These are phyloP conservation scores for Babesia ovis DNA, from an alignment of 169 alveolate genomes.

Conservation along the genomic window DNA sequence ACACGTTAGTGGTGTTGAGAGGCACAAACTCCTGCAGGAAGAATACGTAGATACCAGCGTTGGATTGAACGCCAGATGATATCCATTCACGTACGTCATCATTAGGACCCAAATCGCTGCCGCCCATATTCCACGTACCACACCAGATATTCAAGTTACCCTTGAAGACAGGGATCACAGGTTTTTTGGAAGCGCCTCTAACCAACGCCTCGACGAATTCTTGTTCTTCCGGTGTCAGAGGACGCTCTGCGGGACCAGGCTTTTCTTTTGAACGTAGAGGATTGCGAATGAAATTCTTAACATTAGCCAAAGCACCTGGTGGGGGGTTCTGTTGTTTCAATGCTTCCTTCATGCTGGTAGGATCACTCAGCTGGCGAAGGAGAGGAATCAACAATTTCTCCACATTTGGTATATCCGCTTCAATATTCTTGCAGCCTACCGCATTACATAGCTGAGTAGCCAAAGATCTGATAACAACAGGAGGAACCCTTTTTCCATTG, in stretches of 20 bases:
- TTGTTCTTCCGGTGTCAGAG: no score
- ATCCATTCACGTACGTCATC: conserved; percentile 73
- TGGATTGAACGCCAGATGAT: conserved; percentile 29
- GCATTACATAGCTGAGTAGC: background rate
- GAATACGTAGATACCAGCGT: conserved; percentile 71
- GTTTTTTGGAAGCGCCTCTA: no score
- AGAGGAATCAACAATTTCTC: background rate
- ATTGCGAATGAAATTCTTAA: background rate
- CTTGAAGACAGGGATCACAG: no score
- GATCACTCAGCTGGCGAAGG: background rate
- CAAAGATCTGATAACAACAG: background rate
- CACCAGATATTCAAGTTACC: conserved; percentile 68
- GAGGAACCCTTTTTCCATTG: background rate
- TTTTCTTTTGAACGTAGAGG: no score
- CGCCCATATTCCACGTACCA: conserved; percentile 79
- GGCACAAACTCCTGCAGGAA: conserved; percentile 77
- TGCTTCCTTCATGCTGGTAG: background rate
- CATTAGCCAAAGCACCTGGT: background rate
- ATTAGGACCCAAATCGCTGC: conserved; percentile 50
- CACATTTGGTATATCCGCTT: background rate
- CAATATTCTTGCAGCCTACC: background rate
- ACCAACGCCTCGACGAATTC: no score
- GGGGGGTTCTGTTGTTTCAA: background rate
- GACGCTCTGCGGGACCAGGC: no score
- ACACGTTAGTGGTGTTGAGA: conserved; percentile 16